Conservation (phyloP, 805 yeast genomes). For the Yarrowia sp. region DNA sequence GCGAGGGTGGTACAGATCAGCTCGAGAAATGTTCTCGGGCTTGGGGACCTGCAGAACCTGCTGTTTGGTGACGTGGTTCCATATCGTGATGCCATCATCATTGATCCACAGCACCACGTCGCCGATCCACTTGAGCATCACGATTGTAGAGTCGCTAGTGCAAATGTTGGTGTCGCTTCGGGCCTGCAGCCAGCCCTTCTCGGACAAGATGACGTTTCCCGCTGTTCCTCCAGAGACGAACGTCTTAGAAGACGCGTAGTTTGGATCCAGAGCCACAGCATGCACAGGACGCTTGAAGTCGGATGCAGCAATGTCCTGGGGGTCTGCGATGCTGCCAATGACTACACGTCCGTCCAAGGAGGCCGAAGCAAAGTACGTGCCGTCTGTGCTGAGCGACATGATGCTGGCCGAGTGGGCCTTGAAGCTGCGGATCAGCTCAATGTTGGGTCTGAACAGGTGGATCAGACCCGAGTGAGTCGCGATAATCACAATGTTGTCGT, state of each 20-base stretch:
- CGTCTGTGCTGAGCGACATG: constrained; percentile 69
- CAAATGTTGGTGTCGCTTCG: constrained; percentile 66
- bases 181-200: constrained; percentile 83
- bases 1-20: constrained; percentile 85
- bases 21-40: constrained; percentile 56
- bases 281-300: constrained; percentile 88
- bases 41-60: constrained; percentile 53
- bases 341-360: constrained; percentile 94
- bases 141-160: constrained; percentile 58
- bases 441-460: constrained; percentile 61
- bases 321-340: constrained; percentile 64
- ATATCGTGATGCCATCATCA: constrained; percentile 72
- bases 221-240: constrained; percentile 89
- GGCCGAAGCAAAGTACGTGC: constrained; percentile 74
- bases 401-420: constrained; percentile 86
- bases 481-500: constrained; percentile 63
- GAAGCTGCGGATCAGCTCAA: constrained; percentile 63
- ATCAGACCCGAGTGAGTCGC: constrained; percentile 89
- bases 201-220: constrained; percentile 73
- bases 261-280: constrained; percentile 75
- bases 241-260: constrained; percentile 58
- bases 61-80: constrained; percentile 53
- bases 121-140: constrained; percentile 60
- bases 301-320: constrained; percentile 63
- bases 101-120: constrained; percentile 79